Base-by-base conservation (phyloP, 2,329 filamentous ascomycete species). In the Verticillium isaacii region DNA sequence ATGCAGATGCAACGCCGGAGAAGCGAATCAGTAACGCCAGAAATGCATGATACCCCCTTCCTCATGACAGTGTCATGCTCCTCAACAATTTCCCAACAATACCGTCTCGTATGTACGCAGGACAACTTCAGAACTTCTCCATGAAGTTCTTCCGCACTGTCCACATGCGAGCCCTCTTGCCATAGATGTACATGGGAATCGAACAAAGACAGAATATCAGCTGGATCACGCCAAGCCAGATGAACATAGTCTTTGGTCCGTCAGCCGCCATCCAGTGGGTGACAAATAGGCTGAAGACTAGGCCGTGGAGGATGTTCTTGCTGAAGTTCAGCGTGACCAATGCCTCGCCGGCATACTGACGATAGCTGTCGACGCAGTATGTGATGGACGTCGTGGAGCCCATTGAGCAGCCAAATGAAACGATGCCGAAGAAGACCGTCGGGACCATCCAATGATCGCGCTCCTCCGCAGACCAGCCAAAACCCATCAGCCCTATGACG, bases 141-240 rank as follows among this genome's bases (percentile, higher is more conserved):
- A 96, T 93, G 66, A 96, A 78, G 67, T 91, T 92, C 82, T 84
- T 91, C 65, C 91, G 81, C 12, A 93, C 91, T 1, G 93, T 98
- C 94, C 93, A 97, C 92, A 97, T 96, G 19, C 94, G 82, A 17
- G 89, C 88, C 61, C 93, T 80, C 81, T 98, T 98, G 19, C 94
- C 94, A 70, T 87, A 97, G 23, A 98, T 91, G 73, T 95, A 98
- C 90, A 98, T 92, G 0, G 94, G 94, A 61, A 97, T 88, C 1
- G 92, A 90, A 60, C 83, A 86, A 3, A 92, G 70, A 73, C 96
- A 80, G 61, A 89, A 84, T 14, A 86, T 85, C 37, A 97, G 75
- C 75, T 98, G 94, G 32, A 98, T 95, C 32, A 93, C 83, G 3
- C 94, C 94, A 59, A 97, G 83, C 70, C 88, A 91, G 55, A 96